Conservation (phyloP, 805 yeast genomes). For the Metschnikowia colocasiae region DNA sequence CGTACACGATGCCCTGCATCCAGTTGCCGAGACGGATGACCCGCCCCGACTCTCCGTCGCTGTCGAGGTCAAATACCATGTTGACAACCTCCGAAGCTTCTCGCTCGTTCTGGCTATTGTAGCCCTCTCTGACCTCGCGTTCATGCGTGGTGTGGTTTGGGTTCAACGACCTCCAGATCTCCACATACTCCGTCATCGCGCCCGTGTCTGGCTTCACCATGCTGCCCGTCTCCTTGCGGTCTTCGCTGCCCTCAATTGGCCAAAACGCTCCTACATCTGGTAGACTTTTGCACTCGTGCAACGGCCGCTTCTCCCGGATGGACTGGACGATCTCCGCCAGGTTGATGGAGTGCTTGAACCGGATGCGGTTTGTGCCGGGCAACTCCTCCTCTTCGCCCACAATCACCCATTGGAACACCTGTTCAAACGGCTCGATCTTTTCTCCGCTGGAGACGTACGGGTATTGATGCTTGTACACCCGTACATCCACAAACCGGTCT, state of each 20-base stretch:
- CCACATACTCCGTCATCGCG: constrained; percentile 43
- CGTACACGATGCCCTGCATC: constrained; percentile 47
- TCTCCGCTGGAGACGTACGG: constrained; percentile 11
- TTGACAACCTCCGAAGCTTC: constrained; percentile 24
- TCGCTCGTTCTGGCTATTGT: neutral
- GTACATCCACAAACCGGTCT: constrained; percentile 46
- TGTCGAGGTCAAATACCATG: constrained; percentile 10
- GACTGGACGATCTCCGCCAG: constrained; percentile 34
- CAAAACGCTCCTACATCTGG: constrained; percentile 49
- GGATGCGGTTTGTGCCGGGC: constrained; percentile 31
- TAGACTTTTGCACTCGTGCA: constrained; percentile 24
- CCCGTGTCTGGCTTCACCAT: constrained; percentile 48
- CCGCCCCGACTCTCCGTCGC: constrained; percentile 37
- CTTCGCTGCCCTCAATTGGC: constrained; percentile 32
- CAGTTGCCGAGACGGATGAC: constrained; percentile 48
- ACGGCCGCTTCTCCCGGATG: constrained; percentile 28
- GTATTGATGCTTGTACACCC: constrained; percentile 23
- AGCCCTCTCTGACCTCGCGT: constrained; percentile 24
- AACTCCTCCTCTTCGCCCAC: constrained; percentile 46
- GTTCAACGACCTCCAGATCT: constrained; percentile 52
- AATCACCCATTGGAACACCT: constrained; percentile 55
- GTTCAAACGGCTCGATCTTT: constrained; percentile 17
- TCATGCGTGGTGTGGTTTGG: constrained; percentile 30
- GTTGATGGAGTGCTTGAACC: constrained; percentile 43
- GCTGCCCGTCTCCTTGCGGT: constrained; percentile 47